Percentiles rank a stretch among this genome's conserved stretches.
Evolutionary conservation across 2,329 filamentous ascomycete genomes (phyloP).

Genomic region (Aspergillus thermomutatus): DNA sequence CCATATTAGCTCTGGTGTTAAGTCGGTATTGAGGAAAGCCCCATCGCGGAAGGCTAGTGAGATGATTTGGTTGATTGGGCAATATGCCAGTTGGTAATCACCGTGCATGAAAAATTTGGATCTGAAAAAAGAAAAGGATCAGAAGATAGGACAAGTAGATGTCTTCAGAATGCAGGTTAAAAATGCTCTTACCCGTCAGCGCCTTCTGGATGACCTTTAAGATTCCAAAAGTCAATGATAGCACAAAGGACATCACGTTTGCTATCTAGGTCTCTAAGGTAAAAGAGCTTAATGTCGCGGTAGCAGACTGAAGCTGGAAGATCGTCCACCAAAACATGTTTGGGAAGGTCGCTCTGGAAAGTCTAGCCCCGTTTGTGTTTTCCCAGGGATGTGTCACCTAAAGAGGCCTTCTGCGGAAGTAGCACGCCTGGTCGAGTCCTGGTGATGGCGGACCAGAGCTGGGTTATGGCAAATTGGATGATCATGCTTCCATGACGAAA

Average conservation of each 20-base stretch:
- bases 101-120: constrained; percentile 28
- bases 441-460: constrained; percentile 26
- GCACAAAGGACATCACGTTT: constrained; percentile 23
- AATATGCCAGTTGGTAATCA: constrained; percentile 30
- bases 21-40: constrained; percentile 22
- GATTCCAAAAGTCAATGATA: constrained; percentile 25
- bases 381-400: constrained; percentile 5
- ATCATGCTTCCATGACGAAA: constrained; percentile 23
- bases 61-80: constrained; percentile 22
- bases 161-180: no score
- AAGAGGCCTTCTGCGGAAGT: constrained; percentile 17
- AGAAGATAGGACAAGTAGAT: no score
- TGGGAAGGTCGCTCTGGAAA: constrained; percentile 22
- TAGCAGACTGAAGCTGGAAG: constrained; percentile 24
- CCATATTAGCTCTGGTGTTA: constrained; percentile 25
- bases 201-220: constrained; percentile 25
- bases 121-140: constrained; percentile 16
- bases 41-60: constrained; percentile 22
- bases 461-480: constrained; percentile 17
- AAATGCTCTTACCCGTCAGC: constrained; percentile 28
- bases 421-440: constrained; percentile 19
- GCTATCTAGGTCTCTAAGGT: constrained; percentile 17
- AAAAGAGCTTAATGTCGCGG: constrained; percentile 25
- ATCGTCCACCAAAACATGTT: constrained; percentile 15
- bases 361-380: constrained; percentile 12